phyloP scores from a whole-genome alignment of 176 grass and related monocot species.

The Oryza longistaminata region DNA sequence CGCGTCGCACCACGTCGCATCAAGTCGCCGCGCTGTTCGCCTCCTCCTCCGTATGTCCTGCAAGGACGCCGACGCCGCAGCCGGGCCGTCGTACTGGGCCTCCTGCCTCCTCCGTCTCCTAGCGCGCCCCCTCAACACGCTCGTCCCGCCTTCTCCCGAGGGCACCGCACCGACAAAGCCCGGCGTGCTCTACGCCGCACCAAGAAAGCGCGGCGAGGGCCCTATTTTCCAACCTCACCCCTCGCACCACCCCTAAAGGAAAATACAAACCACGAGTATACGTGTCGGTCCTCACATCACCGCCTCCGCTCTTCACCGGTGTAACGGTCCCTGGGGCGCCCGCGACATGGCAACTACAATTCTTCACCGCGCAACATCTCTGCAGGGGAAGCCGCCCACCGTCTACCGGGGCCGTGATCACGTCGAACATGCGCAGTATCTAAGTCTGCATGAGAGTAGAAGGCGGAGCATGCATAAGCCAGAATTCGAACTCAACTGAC shows the following conservation, averaged over 20 bases:
- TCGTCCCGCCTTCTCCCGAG: constrained; percentile 66
- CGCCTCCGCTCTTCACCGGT: constrained; percentile 81
- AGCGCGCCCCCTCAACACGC: constrained; percentile 64
- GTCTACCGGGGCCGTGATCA: constrained; percentile 65
- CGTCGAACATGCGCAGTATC: constrained; percentile 50
- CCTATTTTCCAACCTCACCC: too few relatives aligned
- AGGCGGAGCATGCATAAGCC: too few relatives aligned
- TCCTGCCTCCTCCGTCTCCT: constrained; percentile 74
- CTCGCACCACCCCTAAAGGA: too few relatives aligned
- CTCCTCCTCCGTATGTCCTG: too few relatives aligned
- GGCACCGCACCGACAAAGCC: constrained; percentile 64
- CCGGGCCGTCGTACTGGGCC: constrained; percentile 70
- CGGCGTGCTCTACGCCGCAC: constrained; percentile 77
- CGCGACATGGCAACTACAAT: constrained; percentile 80
- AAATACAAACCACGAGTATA: too few relatives aligned
- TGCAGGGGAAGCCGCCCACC: constrained; percentile 74
- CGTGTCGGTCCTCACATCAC: too few relatives aligned
- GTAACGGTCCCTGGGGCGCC: constrained; percentile 62
- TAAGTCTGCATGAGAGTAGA: too few relatives aligned
- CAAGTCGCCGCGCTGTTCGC: too few relatives aligned
- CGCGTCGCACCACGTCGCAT: too few relatives aligned
- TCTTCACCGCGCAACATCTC: constrained; percentile 71
- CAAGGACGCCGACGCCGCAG: constrained; percentile 73
- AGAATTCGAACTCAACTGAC: too few relatives aligned
- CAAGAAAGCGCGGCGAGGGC: constrained; percentile 87